phyloP scores from a whole-genome alignment of 129 eudicot genomes.

The Centrapalus pauciflorus region DNA sequence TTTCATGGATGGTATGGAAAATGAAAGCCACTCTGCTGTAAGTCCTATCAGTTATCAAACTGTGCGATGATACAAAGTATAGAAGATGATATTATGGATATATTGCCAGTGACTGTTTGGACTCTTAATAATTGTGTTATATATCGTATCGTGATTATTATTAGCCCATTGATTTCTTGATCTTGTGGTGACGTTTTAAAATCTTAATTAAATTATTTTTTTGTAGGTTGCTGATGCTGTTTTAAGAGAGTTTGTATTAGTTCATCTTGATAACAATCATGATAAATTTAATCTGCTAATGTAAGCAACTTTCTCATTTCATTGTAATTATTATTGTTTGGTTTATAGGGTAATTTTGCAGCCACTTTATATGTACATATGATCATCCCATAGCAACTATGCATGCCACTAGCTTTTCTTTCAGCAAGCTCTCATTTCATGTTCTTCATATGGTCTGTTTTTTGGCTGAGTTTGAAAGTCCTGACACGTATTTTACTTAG shows the following conservation, averaged over 20 bases:
- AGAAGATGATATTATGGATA: no score
- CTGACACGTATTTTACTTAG: slow-evolving; percentile 33
- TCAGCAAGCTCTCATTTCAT: not conserved
- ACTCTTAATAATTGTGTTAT: not conserved
- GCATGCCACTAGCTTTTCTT: not conserved
- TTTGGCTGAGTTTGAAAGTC: not conserved
- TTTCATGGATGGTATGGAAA: slow-evolving; percentile 65
- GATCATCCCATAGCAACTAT: not conserved
- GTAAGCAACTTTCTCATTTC: slow-evolving; percentile 46
- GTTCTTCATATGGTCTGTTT: not conserved
- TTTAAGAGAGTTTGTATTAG: slow-evolving; percentile 67
- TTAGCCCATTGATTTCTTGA: not conserved
- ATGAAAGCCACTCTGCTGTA: slow-evolving; percentile 60
- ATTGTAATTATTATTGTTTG: not conserved
- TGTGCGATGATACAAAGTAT: not conserved
- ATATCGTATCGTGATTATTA: not conserved
- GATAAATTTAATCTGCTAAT: slow-evolving; percentile 88
- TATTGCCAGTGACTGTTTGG: not conserved
- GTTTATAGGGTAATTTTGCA: not conserved
- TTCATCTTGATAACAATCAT: slow-evolving; percentile 79
- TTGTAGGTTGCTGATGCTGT: slow-evolving; percentile 81
- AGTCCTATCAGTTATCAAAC: slow-evolving; percentile 19
- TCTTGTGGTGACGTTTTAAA: not conserved
- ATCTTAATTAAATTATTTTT: not conserved
- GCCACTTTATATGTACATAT: not conserved